Evolutionary conservation across 31 red algal species (phyloP), one percentile per base, ranked within the genome.

Genomic region (Bonnemaisonia californica): DNA sequence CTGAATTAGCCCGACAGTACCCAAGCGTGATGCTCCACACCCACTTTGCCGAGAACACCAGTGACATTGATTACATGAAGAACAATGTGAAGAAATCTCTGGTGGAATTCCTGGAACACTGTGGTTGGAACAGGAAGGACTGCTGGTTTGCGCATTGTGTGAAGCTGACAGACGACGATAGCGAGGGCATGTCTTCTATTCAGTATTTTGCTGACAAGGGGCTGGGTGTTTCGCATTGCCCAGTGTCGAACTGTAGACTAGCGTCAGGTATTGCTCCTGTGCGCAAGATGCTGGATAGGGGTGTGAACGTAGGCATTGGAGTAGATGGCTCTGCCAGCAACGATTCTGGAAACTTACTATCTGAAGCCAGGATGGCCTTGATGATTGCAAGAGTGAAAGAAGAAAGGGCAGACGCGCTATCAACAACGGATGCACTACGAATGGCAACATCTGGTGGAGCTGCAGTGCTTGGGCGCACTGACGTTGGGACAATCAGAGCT

Each of bases 91-190:
- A 66, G 39, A 71, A 81, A 68, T 54, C 73, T 56, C 54, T 81
- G 28, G 58, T 76, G 23, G 54, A 89, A 56, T 81, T 63, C 67
- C 33, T 81, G 68, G 85, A 89, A 28, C 47, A 81, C 59, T 80
- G 75, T 59, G 76, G 76, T 1, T 89, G 85, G 85, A 89, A 81
- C 57, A 24, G 54, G 11, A 66, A 55, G 7, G 76, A 81, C 38
- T 81, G 76, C 24, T 89, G 85, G 85, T 80, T 80, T 81, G 85
- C 85, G 21, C 85, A 89, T 40, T 80, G 75, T 59, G 76, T 80
- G 3, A 80, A 81, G 42, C 24, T 81, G 40, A 33, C 42, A 67
- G 62, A 76, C 45, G 63, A 79, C 66, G 57, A 89, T 21, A 38
- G 57, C 23, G 59, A 81, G 24, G 83, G 41, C n/a, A 41, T 31